A percentile compares a stretch with the other conserved stretches of the same genome.
Evolutionary conservation across 129 eudicot species (phyloP).

Genomic region (Solidago caesia): DNA sequence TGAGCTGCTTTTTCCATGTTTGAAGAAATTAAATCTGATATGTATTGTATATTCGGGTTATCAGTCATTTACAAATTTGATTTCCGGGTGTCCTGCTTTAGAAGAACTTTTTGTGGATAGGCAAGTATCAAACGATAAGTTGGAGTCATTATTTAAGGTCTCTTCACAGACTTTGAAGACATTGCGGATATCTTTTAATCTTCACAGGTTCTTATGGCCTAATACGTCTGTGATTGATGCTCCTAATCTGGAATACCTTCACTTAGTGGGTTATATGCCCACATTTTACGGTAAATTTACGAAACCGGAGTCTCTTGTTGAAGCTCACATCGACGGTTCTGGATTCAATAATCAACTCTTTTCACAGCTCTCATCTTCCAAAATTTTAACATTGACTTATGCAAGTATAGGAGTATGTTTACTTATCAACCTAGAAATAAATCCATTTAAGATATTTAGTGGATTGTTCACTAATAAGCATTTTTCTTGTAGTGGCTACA

Average conservation of each 20-base stretch:
- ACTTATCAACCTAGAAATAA: neutral
- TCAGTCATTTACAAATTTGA: constrained; percentile 16
- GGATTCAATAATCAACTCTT: neutral
- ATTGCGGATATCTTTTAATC: neutral
- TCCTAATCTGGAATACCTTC: constrained; percentile 25
- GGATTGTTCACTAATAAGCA: neutral
- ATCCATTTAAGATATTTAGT: constrained; percentile 9
- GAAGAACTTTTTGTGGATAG: constrained; percentile 32
- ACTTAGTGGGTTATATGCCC: constrained; percentile 10
- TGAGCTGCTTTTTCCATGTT: constrained; percentile 21
- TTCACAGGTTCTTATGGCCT: too few species aligned
- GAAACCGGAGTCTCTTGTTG: constrained; percentile 7
- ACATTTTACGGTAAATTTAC: neutral
- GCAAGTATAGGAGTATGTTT: constrained; percentile 16
- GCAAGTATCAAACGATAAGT: neutral
- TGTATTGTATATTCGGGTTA: neutral
- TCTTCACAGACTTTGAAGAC: constrained; percentile 23
- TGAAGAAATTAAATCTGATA: constrained; percentile 19
- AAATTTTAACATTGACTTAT: constrained; percentile 11
- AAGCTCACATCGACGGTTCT: neutral
- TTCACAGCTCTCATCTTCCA: constrained; percentile 9
- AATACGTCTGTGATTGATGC: constrained; percentile 17
- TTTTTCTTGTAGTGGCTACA: neutral
- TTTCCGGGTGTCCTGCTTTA: constrained; percentile 30
- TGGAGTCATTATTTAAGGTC: neutral